phyloP scores from a whole-genome alignment of 2,329 filamentous ascomycete genomes.

The Aspergillus sp. region DNA sequence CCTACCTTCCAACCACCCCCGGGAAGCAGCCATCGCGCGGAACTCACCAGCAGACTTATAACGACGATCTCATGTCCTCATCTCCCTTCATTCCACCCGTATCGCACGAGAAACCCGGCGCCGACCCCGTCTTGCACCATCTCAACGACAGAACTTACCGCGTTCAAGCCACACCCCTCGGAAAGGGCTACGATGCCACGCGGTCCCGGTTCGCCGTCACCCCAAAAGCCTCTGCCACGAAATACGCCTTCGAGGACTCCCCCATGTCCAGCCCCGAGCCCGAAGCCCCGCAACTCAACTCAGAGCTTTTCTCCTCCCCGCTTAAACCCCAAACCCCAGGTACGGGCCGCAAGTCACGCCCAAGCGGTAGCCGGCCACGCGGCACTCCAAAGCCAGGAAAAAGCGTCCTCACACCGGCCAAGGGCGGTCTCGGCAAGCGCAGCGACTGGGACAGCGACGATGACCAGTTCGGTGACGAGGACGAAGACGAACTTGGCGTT shows the following conservation, averaged over 20 bases:
- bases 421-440: conserved; percentile 34
- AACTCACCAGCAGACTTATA: conserved; percentile 16
- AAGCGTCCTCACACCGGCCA: conserved; percentile 76
- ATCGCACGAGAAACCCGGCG: conserved; percentile 40
- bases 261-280: conserved; percentile 74
- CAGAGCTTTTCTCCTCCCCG: conserved; percentile 82
- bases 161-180: conserved; percentile 85
- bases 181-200: conserved; percentile 41
- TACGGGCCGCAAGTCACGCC: conserved; percentile 45
- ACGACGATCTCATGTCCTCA: conserved; percentile 60
- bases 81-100: conserved; percentile 54
- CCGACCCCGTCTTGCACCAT: conserved; percentile 73
- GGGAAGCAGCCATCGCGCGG: conserved; percentile 26
- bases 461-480: conserved; percentile 60
- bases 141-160: conserved; percentile 96
- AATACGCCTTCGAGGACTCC: conserved; percentile 43
- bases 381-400: conserved; percentile 70
- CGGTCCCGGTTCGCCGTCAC: conserved; percentile 34
- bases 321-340: conserved; percentile 46
- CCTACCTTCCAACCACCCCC: conserved; percentile 37
- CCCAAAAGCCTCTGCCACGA: conserved; percentile 28
- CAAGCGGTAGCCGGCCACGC: conserved; percentile 35
- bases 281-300: conserved; percentile 76
- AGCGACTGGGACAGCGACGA: conserved; percentile 72
- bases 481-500: conserved; percentile 64